Percentiles rank a stretch among this genome's conserved stretches.
These are phyloP conservation scores for Aphanomyces cochlioides DNA, from an alignment of 352 stramenopile genomes.

Conservation along the genomic window DNA sequence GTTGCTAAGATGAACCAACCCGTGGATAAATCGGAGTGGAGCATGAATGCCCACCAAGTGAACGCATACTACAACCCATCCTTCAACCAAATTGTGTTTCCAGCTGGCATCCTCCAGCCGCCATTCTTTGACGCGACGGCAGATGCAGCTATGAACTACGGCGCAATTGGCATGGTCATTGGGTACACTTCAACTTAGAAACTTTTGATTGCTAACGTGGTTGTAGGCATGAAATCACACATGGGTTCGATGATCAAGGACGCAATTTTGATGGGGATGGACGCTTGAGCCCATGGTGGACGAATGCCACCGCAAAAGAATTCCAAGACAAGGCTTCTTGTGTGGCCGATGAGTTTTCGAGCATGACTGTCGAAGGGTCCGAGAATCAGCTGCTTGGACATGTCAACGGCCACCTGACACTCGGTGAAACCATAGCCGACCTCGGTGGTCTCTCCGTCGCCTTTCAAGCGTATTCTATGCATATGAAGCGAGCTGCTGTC, in stretches of 20 bases:
- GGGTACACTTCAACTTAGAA: slow-evolving; percentile 36
- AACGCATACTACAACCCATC: slow-evolving; percentile 86
- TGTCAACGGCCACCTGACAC: slow-evolving; percentile 74
- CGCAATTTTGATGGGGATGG: slow-evolving; percentile 84
- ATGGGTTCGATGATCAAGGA: slow-evolving; percentile 93
- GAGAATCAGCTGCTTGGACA: slow-evolving; percentile 38
- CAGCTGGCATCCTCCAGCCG: slow-evolving; percentile 92
- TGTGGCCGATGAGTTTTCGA: slow-evolving; percentile 60
- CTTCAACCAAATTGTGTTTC: slow-evolving; percentile 93
- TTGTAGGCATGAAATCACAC: slow-evolving; percentile 89
- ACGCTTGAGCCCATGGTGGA: slow-evolving; percentile 94
- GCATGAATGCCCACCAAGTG: slow-evolving; percentile 90
- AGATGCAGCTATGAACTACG: slow-evolving; percentile 90
- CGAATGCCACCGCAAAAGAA: slow-evolving; percentile 64
- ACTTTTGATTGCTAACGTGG: background rate
- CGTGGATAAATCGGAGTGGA: slow-evolving; percentile 73
- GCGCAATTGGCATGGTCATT: slow-evolving; percentile 90
- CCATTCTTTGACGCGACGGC: slow-evolving; percentile 87
- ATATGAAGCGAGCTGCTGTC: slow-evolving; percentile 13
- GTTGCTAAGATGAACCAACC: slow-evolving; percentile 25
- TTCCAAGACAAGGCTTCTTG: slow-evolving; percentile 63
- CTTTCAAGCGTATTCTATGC: slow-evolving; percentile 49
- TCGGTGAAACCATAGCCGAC: slow-evolving; percentile 83
- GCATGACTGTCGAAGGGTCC: slow-evolving; percentile 39
- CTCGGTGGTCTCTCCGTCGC: slow-evolving; percentile 74